Base-by-base conservation (phyloP, 1,284 basidiomycete genomes). In the Trametes sp. region DNA sequence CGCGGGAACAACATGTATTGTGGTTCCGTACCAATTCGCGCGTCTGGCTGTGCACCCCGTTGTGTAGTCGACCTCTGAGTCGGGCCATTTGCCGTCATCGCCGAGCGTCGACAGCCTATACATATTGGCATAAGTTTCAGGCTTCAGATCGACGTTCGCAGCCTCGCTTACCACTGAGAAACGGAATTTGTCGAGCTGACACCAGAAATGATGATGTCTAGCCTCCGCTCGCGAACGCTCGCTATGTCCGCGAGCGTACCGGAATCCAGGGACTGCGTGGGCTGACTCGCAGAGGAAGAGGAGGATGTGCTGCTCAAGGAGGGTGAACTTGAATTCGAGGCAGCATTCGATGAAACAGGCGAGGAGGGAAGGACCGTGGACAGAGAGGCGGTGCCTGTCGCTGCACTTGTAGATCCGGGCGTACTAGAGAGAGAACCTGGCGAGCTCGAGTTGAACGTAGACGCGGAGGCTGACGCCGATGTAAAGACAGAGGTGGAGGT, bases 1-100 rank as follows among this genome's bases (percentile, higher is more conserved):
- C 3, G 19, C 13, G 16, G 23, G 29, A 29, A 7, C 24, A 36
- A 31, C 16, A 33, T 42, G 10, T 14, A 24, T 51, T 10, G 11
- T 4, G 28, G 24, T 14, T 14, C 31, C 60, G n/a, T 52, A 72
- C 88, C 88, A 90, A 68, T 87, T 89, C 9, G 87, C 87, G 16
- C 81, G 78, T 64, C 79, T 84, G 8, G 85, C 87, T 44, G 69
- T 69, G 69, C 88, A 90, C 2, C 87, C 88, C 8, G 82, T 75
- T 0, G 83, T 80, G 65, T 89, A 89, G 70, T 88, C 76, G 14
- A 89, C 77, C 54, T 85, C 76, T 4, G 76, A 75, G 54, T 77
- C 83, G 0, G 84, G 79, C 87, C 87, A 88, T 69, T 80, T 82
- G 10, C 87, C 87, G 65, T 85, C 73, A 4, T 76, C 35, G 8